Evolutionary conservation across 768 basidiomycete species (phyloP), one percentile per base, ranked within the genome.

Genomic region (Tylopilus felleus): DNA sequence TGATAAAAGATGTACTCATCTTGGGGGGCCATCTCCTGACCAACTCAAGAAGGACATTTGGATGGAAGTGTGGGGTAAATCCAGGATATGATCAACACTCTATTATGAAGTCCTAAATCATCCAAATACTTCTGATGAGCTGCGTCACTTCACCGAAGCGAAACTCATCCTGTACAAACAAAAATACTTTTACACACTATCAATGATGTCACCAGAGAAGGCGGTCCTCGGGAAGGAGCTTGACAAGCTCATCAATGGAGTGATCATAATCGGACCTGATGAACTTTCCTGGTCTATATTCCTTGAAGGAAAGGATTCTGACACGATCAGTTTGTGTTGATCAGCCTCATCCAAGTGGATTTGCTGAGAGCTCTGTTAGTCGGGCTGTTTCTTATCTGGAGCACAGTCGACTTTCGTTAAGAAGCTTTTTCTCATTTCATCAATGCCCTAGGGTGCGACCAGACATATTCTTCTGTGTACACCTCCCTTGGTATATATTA

Each of bases 401-500:
- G 21, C 22, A n/a, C 60, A 87, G 85, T 65, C 35, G 66, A 74
- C 6, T 71, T 74, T 12, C 75, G 75, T 7, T 80, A 89, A 55
- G 80, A 84, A 53, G 86, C 91, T 0, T 97, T 90, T 70, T 79
- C 82, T 16, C 76, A 79, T 63, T 97, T 90, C 72, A 90, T 97
- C 58, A 74, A 78, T 4, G 79, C 96, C 1, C 79, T 98, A 28
- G 90, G 91, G 64, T 82, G 80, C 28, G 80, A 81, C 47, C 69
- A 89, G 0, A 75, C 80, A 10, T 97, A 86, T 66, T 93, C 96
- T 0, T 88, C 97, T 1, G 86, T 96, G 0, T 98, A 93, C 68
- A 96, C 96, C 4, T 93, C 93, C 1, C 81, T 99, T 2, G 97
- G 97, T 8, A 75, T 91, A 44, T 94, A 94, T 71, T 98, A 98